These are phyloP conservation scores for Leccinellum luteum DNA, from an alignment of 768 basidiomycete species.

Conservation along the genomic window DNA sequence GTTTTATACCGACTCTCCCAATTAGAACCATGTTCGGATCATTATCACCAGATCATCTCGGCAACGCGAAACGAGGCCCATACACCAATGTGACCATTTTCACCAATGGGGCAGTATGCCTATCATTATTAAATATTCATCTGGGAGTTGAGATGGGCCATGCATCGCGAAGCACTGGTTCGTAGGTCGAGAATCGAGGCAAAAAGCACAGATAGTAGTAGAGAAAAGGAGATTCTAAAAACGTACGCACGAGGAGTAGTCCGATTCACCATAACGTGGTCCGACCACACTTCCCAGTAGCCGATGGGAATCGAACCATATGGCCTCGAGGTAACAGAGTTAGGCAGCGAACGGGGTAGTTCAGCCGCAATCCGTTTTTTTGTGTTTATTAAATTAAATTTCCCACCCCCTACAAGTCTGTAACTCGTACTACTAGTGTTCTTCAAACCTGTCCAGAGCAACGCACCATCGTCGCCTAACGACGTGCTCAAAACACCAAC, in stretches of 20 bases:
- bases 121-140: background rate
- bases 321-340: background rate
- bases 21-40: background rate
- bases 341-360: no score
- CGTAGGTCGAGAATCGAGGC: background rate
- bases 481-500: no score
- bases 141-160: background rate
- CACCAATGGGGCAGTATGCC: background rate
- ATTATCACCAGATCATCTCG: background rate
- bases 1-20: slow-evolving; percentile 8
- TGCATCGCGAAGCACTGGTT: background rate
- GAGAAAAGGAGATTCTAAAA: background rate
- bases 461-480: no score
- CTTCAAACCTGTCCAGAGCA: no score
- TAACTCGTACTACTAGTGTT: no score
- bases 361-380: background rate
- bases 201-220: background rate
- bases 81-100: background rate
- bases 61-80: background rate
- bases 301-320: background rate
- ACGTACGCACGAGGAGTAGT: background rate
- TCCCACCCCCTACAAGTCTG: background rate
- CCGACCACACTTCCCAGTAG: background rate
- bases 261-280: background rate
- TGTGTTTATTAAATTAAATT: no score